Conservation (phyloP, 2,329 filamentous ascomycete species). For the Mycosphaerella arachidis region DNA sequence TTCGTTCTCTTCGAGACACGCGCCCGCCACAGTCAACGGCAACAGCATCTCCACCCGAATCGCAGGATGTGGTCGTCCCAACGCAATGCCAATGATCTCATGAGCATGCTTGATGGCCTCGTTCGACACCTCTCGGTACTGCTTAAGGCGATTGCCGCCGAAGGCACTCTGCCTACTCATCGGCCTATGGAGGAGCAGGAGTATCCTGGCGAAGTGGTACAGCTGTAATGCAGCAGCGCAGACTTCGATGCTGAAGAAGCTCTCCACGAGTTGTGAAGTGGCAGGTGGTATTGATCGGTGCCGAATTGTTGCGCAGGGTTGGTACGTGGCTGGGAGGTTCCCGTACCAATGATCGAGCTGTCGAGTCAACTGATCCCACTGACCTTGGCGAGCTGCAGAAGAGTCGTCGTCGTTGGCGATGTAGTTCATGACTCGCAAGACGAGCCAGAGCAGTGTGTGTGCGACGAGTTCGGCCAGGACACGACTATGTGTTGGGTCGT, state of each 20-base stretch:
- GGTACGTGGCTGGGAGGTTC: slow-evolving; percentile 57
- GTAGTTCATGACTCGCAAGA: slow-evolving; percentile 61
- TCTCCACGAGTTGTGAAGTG: slow-evolving; percentile 40
- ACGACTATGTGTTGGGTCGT: slow-evolving; percentile 43
- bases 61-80: slow-evolving; percentile 52
- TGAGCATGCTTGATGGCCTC: slow-evolving; percentile 54
- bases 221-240: slow-evolving; percentile 62
- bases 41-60: slow-evolving; percentile 56
- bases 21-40: slow-evolving; percentile 57
- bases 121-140: slow-evolving; percentile 52
- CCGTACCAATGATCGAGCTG: slow-evolving; percentile 58
- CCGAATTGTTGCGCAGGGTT: slow-evolving; percentile 47
- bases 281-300: slow-evolving; percentile 14
- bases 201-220: slow-evolving; percentile 60
- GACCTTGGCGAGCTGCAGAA: slow-evolving; percentile 35
- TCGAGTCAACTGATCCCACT: slow-evolving; percentile 52
- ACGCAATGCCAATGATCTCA: slow-evolving; percentile 58
- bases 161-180: slow-evolving; percentile 44
- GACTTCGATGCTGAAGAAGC: slow-evolving; percentile 61
- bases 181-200: slow-evolving; percentile 55
- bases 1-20: slow-evolving; percentile 52
- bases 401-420: slow-evolving; percentile 51
- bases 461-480: slow-evolving; percentile 45
- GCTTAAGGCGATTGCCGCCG: slow-evolving; percentile 48
- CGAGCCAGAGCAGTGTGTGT: slow-evolving; percentile 61